Conservation (phyloP, 2,329 filamentous ascomycete species). For the Thelonectria blattea region DNA sequence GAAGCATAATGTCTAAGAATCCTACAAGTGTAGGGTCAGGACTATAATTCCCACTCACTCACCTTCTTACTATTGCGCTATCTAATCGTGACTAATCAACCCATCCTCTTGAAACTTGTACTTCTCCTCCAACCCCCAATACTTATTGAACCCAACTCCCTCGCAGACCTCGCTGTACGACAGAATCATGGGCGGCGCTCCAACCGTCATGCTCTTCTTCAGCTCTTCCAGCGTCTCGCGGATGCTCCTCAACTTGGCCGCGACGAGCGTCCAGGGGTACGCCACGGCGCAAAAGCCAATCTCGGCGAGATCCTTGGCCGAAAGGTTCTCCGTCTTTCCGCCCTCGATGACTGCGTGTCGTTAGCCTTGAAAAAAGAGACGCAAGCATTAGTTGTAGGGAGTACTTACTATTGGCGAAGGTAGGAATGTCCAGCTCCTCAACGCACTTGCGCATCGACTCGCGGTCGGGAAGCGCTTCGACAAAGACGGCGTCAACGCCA, state of each 20-base stretch:
- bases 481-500: slow-evolving; percentile 52
- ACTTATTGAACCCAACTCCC: slow-evolving; percentile 52
- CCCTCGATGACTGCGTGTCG: slow-evolving; percentile 38
- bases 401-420: slow-evolving; percentile 46
- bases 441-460: slow-evolving; percentile 47
- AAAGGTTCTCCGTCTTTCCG: slow-evolving; percentile 44
- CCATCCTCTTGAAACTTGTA: slow-evolving; percentile 16
- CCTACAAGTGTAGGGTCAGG: neutral
- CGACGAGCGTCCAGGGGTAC: slow-evolving; percentile 52
- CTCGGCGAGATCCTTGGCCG: slow-evolving; percentile 40
- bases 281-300: slow-evolving; percentile 50
- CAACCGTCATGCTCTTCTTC: slow-evolving; percentile 49
- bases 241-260: slow-evolving; percentile 50
- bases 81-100: neutral
- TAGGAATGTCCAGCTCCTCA: slow-evolving; percentile 47
- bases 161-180: slow-evolving; percentile 51
- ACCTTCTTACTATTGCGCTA: too few species aligned
- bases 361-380: too few species aligned
- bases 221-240: slow-evolving; percentile 45
- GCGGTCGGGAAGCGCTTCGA: slow-evolving; percentile 50
- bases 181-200: slow-evolving; percentile 51
- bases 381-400: neutral
- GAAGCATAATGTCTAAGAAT: too few species aligned
- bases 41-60: neutral
- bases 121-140: slow-evolving; percentile 34